Conservation (phyloP, 1,284 basidiomycete genomes). For the Irpex rosettiformis region DNA sequence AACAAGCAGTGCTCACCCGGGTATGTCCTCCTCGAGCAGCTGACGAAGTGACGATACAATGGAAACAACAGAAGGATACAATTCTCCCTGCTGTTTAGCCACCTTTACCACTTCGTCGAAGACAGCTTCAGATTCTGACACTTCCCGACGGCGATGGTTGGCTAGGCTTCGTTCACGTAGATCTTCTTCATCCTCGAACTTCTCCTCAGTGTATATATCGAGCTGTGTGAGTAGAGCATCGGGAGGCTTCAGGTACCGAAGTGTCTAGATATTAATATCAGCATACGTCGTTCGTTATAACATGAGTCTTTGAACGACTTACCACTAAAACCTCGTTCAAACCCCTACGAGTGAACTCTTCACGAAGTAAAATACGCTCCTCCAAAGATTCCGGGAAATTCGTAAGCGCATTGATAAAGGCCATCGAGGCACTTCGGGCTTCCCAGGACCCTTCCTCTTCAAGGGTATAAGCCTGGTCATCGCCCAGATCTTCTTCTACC, state of each 20-base stretch:
- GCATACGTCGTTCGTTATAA: neutral
- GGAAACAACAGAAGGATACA: constrained; percentile 53
- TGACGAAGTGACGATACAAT: constrained; percentile 51
- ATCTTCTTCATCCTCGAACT: constrained; percentile 86
- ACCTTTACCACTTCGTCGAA: constrained; percentile 55
- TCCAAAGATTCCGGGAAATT: constrained; percentile 78
- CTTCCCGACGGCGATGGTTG: constrained; percentile 31
- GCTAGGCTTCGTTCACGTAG: constrained; percentile 61
- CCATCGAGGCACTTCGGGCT: constrained; percentile 73
- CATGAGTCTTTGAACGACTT: constrained; percentile 10
- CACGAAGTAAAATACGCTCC: constrained; percentile 73
- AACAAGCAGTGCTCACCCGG: constrained; percentile 43
- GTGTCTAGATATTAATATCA: constrained; percentile 40
- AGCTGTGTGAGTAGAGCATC: constrained; percentile 73
- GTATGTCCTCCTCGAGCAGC: constrained; percentile 59
- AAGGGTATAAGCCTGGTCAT: constrained; percentile 35
- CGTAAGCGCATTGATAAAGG: constrained; percentile 77
- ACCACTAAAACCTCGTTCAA: constrained; percentile 83
- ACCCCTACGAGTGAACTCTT: constrained; percentile 78
- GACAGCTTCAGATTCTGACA: constrained; percentile 47
- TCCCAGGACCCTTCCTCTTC: constrained; percentile 79
- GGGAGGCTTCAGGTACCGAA: constrained; percentile 75
- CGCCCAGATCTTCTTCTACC: constrained; percentile 30
- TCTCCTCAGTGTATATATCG: constrained; percentile 82
- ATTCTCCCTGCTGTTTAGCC: constrained; percentile 52